Conservation (phyloP, 257 asterid species). For the Coffea canephora region DNA sequence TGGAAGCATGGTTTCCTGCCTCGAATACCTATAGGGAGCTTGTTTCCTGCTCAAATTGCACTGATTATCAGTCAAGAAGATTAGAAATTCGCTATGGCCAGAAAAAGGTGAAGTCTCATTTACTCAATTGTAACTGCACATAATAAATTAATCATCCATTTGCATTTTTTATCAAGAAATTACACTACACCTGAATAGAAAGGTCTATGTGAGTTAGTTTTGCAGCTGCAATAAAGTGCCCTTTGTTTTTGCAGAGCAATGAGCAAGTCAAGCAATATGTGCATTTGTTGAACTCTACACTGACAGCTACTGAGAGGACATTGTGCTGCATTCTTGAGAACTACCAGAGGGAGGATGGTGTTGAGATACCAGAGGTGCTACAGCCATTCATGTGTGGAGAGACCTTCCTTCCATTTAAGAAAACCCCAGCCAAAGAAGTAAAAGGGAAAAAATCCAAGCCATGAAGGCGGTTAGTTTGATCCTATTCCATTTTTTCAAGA, state of each 20-base stretch:
- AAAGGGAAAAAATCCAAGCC: constrained; percentile 66
- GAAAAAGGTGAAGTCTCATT: constrained; percentile 50
- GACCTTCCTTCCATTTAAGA: constrained; percentile 66
- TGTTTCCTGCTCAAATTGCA: constrained; percentile 95
- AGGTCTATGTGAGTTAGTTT: background rate
- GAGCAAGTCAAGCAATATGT: constrained; percentile 78
- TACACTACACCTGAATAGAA: background rate
- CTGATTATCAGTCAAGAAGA: constrained; percentile 85
- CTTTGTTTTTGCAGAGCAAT: constrained; percentile 52
- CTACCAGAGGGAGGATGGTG: constrained; percentile 85
- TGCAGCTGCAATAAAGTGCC: background rate
- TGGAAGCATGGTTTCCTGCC: constrained; percentile 98
- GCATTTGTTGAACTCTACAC: constrained; percentile 90
- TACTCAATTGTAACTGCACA: background rate
- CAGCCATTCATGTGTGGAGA: constrained; percentile 70
- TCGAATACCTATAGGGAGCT: constrained; percentile 77
- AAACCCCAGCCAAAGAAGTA: constrained; percentile 39
- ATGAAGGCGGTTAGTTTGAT: constrained; percentile 4
- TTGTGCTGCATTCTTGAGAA: constrained; percentile 87
- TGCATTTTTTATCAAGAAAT: background rate
- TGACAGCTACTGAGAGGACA: constrained; percentile 95
- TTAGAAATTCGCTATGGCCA: constrained; percentile 91
- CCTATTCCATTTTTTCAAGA: background rate
- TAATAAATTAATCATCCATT: background rate
- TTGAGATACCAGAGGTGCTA: constrained; percentile 76